Base-by-base conservation (phyloP, 2,329 filamentous ascomycete species). In the Aspergillus pseudotamarii region DNA sequence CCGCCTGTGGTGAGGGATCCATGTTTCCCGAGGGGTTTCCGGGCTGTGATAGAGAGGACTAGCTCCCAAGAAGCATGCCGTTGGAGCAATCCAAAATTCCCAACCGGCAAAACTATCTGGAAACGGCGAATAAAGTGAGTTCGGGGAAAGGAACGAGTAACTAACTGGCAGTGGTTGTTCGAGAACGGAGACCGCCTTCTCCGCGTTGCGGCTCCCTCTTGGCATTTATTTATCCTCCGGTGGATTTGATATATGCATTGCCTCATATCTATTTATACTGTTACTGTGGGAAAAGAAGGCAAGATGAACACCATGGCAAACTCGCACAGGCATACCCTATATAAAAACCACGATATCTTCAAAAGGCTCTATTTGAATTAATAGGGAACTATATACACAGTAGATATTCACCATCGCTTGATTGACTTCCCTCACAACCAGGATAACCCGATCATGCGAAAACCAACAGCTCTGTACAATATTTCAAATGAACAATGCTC, bases 1-100 rank as follows among this genome's bases (percentile, higher is more conserved):
- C 89, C 75, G 89, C 73, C 66, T 78, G 75, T 59, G 71, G 71
- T 70, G 75, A 76, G 68, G 76, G 70, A 71, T 80, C 79, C 79
- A 80, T 80, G 70, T 74, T 75, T 71, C 71, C 72, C 74, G 64
- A 66, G 61, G 62, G 63, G 69, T 64, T 67, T 70, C 72, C 64
- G 69, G 69, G 69, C 66, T 45, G 57, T 58, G 60, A 57, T 57
- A 61, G 51, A 41, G 62, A 41, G 62, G 64, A 68, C 56, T 55
- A 55, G n/a, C 51, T 57, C 54, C 48, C 56, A 59, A 62, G 46
- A 63, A 65, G 59, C 76, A 78, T 78, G 61, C 71, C 75, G 71
- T 63, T 69, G 56, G 30, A 59, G 45, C 51, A 53, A 59, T 57
- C n/a, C 43, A 32, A 30, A 28, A 50, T 32, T 58, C 53, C 62